phyloP scores from a whole-genome alignment of 1,284 basidiomycete genomes.

The Trametes sp. region DNA sequence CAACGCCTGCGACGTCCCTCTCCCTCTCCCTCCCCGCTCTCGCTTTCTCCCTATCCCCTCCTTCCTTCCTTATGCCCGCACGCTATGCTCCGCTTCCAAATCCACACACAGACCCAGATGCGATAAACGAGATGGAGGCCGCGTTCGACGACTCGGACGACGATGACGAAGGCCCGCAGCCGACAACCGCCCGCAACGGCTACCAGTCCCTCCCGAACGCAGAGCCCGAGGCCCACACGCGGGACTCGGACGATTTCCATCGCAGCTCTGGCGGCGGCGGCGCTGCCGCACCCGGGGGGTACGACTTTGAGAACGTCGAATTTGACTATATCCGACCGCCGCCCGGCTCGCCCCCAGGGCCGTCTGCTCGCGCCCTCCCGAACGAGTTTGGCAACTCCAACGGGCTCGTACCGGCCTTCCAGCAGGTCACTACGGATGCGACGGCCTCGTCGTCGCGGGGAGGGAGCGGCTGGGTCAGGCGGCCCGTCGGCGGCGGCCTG shows the following conservation, averaged over 20 bases:
- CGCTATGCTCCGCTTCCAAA: slow-evolving; percentile 77
- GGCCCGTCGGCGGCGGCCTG: slow-evolving; percentile 76
- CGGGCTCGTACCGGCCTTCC: slow-evolving; percentile 70
- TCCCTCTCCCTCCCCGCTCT: slow-evolving; percentile 14
- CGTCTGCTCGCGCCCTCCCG: slow-evolving; percentile 65
- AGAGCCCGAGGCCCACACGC: slow-evolving; percentile 47
- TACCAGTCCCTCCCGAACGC: slow-evolving; percentile 55
- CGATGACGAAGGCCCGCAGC: slow-evolving; percentile 57
- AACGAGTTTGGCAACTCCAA: slow-evolving; percentile 85
- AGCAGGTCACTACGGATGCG: slow-evolving; percentile 45
- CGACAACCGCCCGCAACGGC: slow-evolving; percentile 59
- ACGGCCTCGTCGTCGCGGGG: slow-evolving; percentile 18
- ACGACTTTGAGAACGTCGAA: slow-evolving; percentile 85
- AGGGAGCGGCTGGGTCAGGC: slow-evolving; percentile 59
- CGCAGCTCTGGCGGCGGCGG: neutral
- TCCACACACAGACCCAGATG: slow-evolving; percentile 57
- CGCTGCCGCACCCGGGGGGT: slow-evolving; percentile 51
- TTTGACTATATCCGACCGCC: slow-evolving; percentile 82
- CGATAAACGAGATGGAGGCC: slow-evolving; percentile 73
- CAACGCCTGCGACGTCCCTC: slow-evolving; percentile 13
- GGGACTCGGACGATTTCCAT: slow-evolving; percentile 4
- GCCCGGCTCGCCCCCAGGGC: slow-evolving; percentile 84
- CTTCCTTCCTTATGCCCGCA: slow-evolving; percentile 56
- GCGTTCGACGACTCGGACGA: slow-evolving; percentile 80
- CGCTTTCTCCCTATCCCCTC: slow-evolving; percentile 6